Evolutionary conservation across 306 rosid genomes (phyloP).

Genomic region (Vigna angularis): DNA sequence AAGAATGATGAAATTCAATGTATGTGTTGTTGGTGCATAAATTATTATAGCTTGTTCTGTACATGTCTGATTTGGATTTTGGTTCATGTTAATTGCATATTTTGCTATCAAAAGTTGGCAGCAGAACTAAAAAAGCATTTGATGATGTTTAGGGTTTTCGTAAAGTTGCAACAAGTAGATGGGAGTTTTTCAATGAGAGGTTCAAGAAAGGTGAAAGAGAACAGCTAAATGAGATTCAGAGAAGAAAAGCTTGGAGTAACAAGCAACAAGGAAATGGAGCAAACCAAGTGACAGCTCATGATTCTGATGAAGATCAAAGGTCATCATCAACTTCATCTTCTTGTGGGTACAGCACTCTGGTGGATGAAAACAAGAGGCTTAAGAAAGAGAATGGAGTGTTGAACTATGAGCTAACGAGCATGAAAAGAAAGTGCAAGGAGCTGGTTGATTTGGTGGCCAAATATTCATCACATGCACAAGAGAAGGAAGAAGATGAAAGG

Average conservation of each 20-base stretch:
- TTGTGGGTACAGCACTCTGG: constrained; percentile 55
- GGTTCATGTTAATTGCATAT: not conserved
- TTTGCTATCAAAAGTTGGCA: not conserved
- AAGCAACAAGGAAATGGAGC: constrained; percentile 47
- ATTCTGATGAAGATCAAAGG: constrained; percentile 82
- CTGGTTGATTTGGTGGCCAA: constrained; percentile 70
- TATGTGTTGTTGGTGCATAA: not conserved
- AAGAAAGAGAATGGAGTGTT: constrained; percentile 75
- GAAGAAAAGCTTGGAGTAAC: constrained; percentile 82
- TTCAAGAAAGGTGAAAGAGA: constrained; percentile 84
- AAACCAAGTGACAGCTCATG: constrained; percentile 30
- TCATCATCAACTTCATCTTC: constrained; percentile 81
- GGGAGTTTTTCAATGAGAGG: constrained; percentile 90
- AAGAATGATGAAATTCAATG: not conserved
- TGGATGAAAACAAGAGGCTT: constrained; percentile 82
- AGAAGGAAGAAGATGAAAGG: constrained; percentile 52
- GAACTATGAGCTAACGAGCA: constrained; percentile 62
- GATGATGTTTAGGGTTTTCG: constrained; percentile 72
- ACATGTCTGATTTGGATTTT: not conserved
- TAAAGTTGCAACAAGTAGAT: constrained; percentile 76
- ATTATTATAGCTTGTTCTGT: not conserved
- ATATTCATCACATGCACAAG: constrained; percentile 38
- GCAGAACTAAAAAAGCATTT: not conserved
- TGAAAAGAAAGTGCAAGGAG: constrained; percentile 77
- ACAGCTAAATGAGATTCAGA: constrained; percentile 60